Base-by-base conservation (phyloP, 768 basidiomycete genomes). In the Strobilomyces confusus region DNA sequence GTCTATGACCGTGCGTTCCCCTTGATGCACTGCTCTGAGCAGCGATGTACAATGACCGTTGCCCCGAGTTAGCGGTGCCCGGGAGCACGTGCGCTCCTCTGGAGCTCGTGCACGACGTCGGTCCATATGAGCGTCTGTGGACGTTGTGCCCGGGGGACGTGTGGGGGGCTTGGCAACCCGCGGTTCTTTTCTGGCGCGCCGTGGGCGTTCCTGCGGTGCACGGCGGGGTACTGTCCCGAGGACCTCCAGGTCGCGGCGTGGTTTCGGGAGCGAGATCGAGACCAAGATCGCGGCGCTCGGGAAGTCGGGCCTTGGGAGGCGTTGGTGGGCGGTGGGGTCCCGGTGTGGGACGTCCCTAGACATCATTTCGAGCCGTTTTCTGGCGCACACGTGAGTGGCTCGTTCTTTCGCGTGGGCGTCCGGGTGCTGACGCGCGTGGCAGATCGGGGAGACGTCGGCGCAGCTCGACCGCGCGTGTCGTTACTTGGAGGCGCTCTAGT, bases 291-390 rank as follows among this genome's bases (percentile, higher is more conserved):
- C n/a, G n/a, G n/a, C n/a, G n/a, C n/a, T 9, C 33, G n/a, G 25
- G 15, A 58, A 7, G 69, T 73, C 0, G 54, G 47, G 0, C 78
- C 72, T 19, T 88, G 87, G 86, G 75, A 80, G 49, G 56, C 42
- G 0, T 56, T 83, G 9, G 66, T 75, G 0, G 72, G 71, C 5
- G 53, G 44, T 11, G 29, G 62, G 6, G 52, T 86, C 1, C 71
- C 74, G 36, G 70, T 78, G 3, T 62, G 80, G 38, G 79, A 82
- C 55, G 79, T 88, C 4, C 81, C 85, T 0, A 86, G 87, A 0
- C 67, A 87, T 63, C 87, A 89, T 57, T 88, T 88, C 55, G 65
- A 77, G 56, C 72, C 78, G 0, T 88, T 89, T 62, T 70, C 75
- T 43, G 54, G 66, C 9, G 54, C 58, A 9, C 77, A 83, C 61